Evolutionary conservation across 2,329 filamentous ascomycete genomes (phyloP).

Genomic region (Magnaporthiopsis poae): DNA sequence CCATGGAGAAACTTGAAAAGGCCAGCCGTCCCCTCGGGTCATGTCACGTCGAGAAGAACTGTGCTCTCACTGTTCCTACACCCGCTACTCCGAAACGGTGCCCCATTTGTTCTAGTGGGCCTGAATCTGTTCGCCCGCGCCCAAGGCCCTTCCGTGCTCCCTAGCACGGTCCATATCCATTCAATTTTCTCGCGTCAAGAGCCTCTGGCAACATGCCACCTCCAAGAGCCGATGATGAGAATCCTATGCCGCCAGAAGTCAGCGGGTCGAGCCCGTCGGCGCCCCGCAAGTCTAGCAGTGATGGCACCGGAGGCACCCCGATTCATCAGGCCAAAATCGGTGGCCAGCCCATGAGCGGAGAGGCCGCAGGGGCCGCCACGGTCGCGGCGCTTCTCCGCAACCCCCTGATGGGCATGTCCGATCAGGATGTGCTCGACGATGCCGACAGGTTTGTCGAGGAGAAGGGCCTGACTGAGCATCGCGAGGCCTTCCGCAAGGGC

Average conservation of each 20-base stretch:
- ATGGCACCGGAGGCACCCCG: background rate
- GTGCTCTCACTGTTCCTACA: background rate
- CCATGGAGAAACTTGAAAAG: background rate
- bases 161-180: background rate
- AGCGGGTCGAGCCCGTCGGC: background rate
- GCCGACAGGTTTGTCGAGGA: slow-evolving; percentile 3
- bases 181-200: background rate
- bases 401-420: slow-evolving; percentile 4
- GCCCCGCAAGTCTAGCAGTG: slow-evolving; percentile 1
- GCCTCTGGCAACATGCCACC: background rate
- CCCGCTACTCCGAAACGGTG: background rate
- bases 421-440: background rate
- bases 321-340: background rate
- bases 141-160: background rate
- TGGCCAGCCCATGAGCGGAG: background rate
- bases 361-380: background rate
- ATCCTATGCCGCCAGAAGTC: slow-evolving; percentile 1
- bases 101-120: background rate
- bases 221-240: slow-evolving; percentile 3
- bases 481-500: slow-evolving; percentile 4
- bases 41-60: background rate
- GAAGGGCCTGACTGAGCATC: slow-evolving; percentile 1
- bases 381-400: slow-evolving; percentile 1
- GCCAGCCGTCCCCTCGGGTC: background rate
- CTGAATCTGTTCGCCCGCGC: background rate